Evolutionary conservation across 176 grass and related monocot genomes (phyloP).

Genomic region (Panicum miliaceum): DNA sequence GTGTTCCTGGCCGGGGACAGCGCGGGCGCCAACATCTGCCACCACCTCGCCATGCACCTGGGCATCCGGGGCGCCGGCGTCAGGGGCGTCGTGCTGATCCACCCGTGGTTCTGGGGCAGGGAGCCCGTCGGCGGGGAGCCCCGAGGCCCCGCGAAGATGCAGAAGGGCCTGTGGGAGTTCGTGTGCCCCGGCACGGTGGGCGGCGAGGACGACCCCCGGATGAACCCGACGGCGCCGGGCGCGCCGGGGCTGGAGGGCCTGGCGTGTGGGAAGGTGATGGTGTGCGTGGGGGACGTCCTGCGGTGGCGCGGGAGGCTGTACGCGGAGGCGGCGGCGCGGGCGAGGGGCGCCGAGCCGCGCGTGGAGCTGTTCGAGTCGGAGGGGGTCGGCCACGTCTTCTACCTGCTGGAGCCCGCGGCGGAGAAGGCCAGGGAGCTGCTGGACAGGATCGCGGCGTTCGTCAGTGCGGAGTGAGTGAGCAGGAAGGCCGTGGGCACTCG

Average conservation of each 20-base stretch:
- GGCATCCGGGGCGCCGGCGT: neutral
- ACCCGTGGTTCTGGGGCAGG: constrained; percentile 61
- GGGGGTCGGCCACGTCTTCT: constrained; percentile 55
- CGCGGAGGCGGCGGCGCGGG: constrained; percentile 46
- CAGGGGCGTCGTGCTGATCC: constrained; percentile 49
- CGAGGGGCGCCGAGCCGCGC: neutral
- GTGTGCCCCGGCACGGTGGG: constrained; percentile 46
- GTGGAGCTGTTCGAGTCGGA: constrained; percentile 56
- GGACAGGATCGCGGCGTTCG: constrained; percentile 39
- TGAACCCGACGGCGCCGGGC: constrained; percentile 52
- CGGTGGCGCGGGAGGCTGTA: constrained; percentile 52
- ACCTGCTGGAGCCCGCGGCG: constrained; percentile 44
- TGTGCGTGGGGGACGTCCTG: constrained; percentile 50
- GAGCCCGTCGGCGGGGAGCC: constrained; percentile 45
- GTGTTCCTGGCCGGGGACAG: constrained; percentile 54
- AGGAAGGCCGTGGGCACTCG: too few species aligned
- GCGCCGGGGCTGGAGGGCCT: constrained; percentile 37
- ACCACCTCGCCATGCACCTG: constrained; percentile 51
- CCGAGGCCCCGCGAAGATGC: neutral
- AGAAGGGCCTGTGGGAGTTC: constrained; percentile 61
- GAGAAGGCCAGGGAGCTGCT: constrained; percentile 54
- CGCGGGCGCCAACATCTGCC: constrained; percentile 59
- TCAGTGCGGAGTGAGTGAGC: neutral
- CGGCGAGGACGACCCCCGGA: constrained; percentile 50
- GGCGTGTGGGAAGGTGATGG: constrained; percentile 53